These are phyloP conservation scores for Capsella rubella DNA, from an alignment of 441 rosid genomes.

Conservation along the genomic window DNA sequence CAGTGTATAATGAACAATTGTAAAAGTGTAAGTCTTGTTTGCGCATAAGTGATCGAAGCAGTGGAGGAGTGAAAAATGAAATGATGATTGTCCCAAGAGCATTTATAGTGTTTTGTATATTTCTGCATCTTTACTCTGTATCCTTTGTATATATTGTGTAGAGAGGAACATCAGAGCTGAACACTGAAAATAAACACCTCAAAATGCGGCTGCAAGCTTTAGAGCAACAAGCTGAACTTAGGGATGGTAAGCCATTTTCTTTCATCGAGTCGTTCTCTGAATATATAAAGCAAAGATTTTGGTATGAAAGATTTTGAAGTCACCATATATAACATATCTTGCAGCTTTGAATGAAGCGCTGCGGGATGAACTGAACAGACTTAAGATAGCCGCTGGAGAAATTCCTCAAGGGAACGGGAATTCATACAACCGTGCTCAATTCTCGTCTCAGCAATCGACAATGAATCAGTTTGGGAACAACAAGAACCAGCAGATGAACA, in stretches of 20 bases:
- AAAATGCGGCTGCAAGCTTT: constrained; percentile 91
- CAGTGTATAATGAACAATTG: background rate
- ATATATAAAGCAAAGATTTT: background rate
- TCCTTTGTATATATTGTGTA: constrained; percentile 44
- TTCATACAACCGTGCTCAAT: constrained; percentile 56
- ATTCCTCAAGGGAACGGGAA: constrained; percentile 64
- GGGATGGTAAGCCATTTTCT: constrained; percentile 48
- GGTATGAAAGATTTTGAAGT: background rate
- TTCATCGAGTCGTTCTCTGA: background rate
- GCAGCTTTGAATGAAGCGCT: constrained; percentile 85
- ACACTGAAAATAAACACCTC: constrained; percentile 85
- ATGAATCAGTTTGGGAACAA: constrained; percentile 56
- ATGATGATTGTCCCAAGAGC: background rate
- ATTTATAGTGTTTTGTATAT: background rate
- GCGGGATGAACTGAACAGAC: constrained; percentile 88
- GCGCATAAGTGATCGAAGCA: background rate
- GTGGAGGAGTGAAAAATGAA: background rate
- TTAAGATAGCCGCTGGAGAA: constrained; percentile 77
- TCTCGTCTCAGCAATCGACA: constrained; percentile 56
- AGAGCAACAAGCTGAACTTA: constrained; percentile 93
- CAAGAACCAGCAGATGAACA: constrained; percentile 53
- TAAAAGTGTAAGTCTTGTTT: background rate
- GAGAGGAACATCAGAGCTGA: constrained; percentile 87
- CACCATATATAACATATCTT: constrained; percentile 2
- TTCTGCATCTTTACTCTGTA: background rate